Evolutionary conservation across 2,329 filamentous ascomycete genomes (phyloP), one percentile per base, ranked within the genome.

Genomic region (Penicillium vulpinum): DNA sequence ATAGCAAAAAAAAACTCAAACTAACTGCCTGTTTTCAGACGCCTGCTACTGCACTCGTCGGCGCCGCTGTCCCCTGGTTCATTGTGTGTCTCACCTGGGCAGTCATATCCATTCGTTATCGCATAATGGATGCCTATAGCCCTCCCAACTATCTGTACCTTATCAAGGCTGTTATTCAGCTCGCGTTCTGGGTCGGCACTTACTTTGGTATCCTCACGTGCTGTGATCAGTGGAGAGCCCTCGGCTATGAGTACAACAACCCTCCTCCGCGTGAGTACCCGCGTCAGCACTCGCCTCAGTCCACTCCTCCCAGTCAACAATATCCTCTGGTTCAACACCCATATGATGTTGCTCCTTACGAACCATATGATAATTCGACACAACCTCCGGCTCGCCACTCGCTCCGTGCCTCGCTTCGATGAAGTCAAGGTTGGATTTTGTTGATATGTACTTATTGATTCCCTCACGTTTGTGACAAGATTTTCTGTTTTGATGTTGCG

Each of bases 171-270:
- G 40, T 66, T 18, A 35, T 63, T 22, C 13, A 52, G 9, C 67
- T 67, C 38, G 13, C 68, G 22, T 66, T 64, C 54, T 45, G 50
- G 29, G 35, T 67, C 7, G 65, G 62, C 1, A 63, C 59, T 21
- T 66, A 63, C 29, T 50, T 51, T 16, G 67, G 66, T 2, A 46
- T 68, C 21, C 44, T 66, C 0, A 28, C 65, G 11, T 58, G 64
- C 49, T 63, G 63, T 41, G 41, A 47, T 21, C 60, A 66, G 28
- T 68, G 64, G 63, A 45, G 51, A 18, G 58, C 47, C 13, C 31
- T 61, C 6, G 55, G 47, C 18, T 49, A 56, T 3, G 36, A n/a
- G 3, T 33, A 51, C 5, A 58, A 56, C 38, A 43, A 51, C 18
- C 11, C 48, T 3, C 13, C n/a, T 0, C 16, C 51, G n/a, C n/a